phyloP scores from a whole-genome alignment of 1,284 basidiomycete genomes.

The Rhodofomes roseus region DNA sequence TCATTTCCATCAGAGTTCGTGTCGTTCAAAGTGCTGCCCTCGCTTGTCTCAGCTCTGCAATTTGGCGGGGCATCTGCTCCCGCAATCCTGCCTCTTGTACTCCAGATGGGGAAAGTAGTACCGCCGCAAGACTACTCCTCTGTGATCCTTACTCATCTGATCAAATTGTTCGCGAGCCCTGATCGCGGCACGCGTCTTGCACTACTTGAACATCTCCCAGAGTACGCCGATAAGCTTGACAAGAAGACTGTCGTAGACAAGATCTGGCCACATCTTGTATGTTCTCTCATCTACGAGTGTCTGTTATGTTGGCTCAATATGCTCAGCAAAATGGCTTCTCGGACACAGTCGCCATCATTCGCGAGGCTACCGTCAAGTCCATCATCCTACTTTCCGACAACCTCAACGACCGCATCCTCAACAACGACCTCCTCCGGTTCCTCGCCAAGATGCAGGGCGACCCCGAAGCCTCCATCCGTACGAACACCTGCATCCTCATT shows the following conservation, averaged over 20 bases:
- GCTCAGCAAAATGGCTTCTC: conserved; percentile 88
- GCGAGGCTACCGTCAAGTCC: conserved; percentile 92
- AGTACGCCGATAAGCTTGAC: conserved; percentile 87
- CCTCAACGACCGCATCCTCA: conserved; percentile 90
- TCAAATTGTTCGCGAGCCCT: conserved; percentile 82
- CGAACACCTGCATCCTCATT: conserved; percentile 96
- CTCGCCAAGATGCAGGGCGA: conserved; percentile 94
- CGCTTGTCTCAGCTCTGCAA: conserved; percentile 81
- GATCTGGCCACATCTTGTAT: conserved; percentile 89
- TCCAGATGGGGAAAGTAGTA: conserved; percentile 75
- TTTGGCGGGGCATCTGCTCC: conserved; percentile 76
- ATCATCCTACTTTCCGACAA: conserved; percentile 85
- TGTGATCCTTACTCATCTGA: conserved; percentile 72
- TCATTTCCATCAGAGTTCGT: conserved; percentile 88
- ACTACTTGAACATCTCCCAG: conserved; percentile 79
- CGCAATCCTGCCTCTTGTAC: conserved; percentile 76
- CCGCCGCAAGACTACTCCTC: conserved; percentile 71
- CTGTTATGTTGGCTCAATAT: not conserved
- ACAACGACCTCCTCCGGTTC: conserved; percentile 93
- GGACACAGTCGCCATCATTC: conserved; percentile 90
- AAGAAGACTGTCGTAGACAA: conserved; percentile 82
- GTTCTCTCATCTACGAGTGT: not conserved
- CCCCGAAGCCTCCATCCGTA: conserved; percentile 90
- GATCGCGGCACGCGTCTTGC: conserved; percentile 95
- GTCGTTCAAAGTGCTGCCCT: conserved; percentile 84